A percentile compares a stretch with the other conserved stretches of the same genome.
Conservation (phyloP, 2,329 filamentous ascomycete species). For the Ascochyta clinopodiicola region DNA sequence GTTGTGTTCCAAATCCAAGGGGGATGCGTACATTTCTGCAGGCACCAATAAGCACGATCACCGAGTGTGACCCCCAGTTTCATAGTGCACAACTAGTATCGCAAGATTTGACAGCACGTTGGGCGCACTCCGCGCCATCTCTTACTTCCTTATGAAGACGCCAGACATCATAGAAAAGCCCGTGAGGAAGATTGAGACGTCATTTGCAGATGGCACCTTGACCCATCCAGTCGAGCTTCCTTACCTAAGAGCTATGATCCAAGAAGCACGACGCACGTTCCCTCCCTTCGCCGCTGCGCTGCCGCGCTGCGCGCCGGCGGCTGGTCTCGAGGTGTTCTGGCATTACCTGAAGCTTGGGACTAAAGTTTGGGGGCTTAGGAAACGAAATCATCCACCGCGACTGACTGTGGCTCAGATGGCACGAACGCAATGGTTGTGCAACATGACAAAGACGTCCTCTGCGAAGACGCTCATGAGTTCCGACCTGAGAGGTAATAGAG, state of each 20-base stretch:
- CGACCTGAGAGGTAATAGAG: constrained; percentile 56
- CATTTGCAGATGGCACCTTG: constrained; percentile 12
- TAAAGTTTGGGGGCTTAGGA: neutral
- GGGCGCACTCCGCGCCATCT: constrained; percentile 41
- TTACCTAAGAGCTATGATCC: constrained; percentile 77
- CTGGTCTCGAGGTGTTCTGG: constrained; percentile 63
- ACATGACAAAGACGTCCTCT: constrained; percentile 49
- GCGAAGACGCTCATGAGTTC: constrained; percentile 49
- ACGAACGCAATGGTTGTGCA: constrained; percentile 51
- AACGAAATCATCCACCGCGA: neutral
- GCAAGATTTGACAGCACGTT: constrained; percentile 49
- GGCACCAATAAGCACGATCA: constrained; percentile 13
- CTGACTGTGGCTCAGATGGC: neutral
- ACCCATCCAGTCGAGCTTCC: constrained; percentile 62
- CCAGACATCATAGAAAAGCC: constrained; percentile 24
- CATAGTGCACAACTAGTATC: constrained; percentile 25
- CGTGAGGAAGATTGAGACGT: constrained; percentile 27
- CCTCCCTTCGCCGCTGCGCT: constrained; percentile 74
- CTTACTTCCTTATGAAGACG: constrained; percentile 50
- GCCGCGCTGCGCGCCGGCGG: constrained; percentile 72
- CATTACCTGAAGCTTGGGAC: neutral
- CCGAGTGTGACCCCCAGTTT: neutral
- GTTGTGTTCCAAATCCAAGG: no score
- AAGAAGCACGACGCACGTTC: constrained; percentile 77
- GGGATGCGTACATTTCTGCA: no score